Percentiles rank a stretch among this genome's conserved stretches.
These are phyloP conservation scores for Acacia pycnantha DNA, from an alignment of 331 rosid species.

Conservation along the genomic window DNA sequence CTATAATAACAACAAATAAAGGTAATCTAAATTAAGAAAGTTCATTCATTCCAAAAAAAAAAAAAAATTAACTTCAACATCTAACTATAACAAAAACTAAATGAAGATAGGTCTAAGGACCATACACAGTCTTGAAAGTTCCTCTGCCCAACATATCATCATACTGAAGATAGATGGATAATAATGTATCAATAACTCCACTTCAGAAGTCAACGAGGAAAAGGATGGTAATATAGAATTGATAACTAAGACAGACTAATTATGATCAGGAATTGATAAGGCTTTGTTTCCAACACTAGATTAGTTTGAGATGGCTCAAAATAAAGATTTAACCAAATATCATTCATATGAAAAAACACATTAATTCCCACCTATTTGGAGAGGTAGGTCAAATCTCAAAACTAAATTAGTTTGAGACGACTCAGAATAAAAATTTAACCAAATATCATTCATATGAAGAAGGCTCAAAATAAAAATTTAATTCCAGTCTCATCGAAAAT, in stretches of 20 bases:
- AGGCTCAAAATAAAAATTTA: too few species aligned
- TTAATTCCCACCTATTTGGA: too few species aligned
- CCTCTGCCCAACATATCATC: conserved; percentile 84
- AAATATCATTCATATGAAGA: too few species aligned
- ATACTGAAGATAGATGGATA: conserved; percentile 46
- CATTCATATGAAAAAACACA: too few species aligned
- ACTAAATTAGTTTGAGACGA: too few species aligned
- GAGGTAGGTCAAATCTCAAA: too few species aligned
- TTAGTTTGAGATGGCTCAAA: too few species aligned
- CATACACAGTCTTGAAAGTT: conserved; percentile 95
- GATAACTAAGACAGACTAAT: background rate
- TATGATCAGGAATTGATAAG: background rate
- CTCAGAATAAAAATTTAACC: too few species aligned
- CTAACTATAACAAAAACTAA: background rate
- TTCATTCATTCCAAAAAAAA: background rate
- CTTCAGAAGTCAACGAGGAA: background rate
- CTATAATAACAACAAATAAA: conserved; percentile 31
- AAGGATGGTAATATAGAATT: background rate
- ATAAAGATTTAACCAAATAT: too few species aligned
- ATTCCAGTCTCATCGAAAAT: too few species aligned
- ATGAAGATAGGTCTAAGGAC: conserved; percentile 19
- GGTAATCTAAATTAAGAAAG: background rate
- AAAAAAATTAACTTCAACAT: background rate
- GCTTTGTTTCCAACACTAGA: too few species aligned
- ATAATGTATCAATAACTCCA: conserved; percentile 4